phyloP scores from a whole-genome alignment of 2,329 filamentous ascomycete species.

The Graphiopsis chlorocephala region DNA sequence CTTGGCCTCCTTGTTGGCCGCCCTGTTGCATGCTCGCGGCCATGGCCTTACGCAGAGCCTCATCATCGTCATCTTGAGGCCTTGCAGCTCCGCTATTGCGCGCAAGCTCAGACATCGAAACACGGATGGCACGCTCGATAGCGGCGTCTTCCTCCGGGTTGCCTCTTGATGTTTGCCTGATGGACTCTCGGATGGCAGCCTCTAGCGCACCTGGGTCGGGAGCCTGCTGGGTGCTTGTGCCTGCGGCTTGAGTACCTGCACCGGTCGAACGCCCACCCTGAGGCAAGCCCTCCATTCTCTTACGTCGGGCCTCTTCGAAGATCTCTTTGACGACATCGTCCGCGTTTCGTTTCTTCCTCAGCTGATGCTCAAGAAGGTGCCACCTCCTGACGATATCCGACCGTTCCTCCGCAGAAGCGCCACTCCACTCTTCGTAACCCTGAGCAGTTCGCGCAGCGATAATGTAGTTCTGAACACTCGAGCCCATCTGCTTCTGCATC shows the following conservation, averaged over 20 bases:
- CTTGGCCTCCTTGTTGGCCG: conserved; percentile 1
- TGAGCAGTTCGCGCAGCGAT: conserved; percentile 73
- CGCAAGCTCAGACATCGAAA: conserved; percentile 63
- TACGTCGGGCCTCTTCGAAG: conserved; percentile 36
- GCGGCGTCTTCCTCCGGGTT: conserved; percentile 66
- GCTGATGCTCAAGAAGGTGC: conserved; percentile 58
- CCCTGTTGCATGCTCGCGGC: conserved; percentile 47
- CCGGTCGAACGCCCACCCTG: neutral
- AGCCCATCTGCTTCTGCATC: conserved; percentile 65
- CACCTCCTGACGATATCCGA: conserved; percentile 64
- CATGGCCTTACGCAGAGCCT: conserved; percentile 48
- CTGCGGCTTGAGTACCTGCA: neutral
- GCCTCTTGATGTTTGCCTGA: conserved; percentile 67
- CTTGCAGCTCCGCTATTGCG: conserved; percentile 50
- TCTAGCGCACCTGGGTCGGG: conserved; percentile 55
- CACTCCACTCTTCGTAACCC: conserved; percentile 64
- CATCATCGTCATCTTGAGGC: conserved; percentile 23
- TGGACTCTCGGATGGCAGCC: conserved; percentile 66
- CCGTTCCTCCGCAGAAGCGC: conserved; percentile 57
- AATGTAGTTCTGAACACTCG: conserved; percentile 74
- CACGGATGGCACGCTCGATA: conserved; percentile 71
- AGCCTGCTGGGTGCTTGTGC: neutral
- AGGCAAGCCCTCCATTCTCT: conserved; percentile 20
- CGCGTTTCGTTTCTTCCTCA: conserved; percentile 56
- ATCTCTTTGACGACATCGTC: conserved; percentile 53